phyloP scores from a whole-genome alignment of 768 basidiomycete genomes.

The Lactarius hengduanensis region DNA sequence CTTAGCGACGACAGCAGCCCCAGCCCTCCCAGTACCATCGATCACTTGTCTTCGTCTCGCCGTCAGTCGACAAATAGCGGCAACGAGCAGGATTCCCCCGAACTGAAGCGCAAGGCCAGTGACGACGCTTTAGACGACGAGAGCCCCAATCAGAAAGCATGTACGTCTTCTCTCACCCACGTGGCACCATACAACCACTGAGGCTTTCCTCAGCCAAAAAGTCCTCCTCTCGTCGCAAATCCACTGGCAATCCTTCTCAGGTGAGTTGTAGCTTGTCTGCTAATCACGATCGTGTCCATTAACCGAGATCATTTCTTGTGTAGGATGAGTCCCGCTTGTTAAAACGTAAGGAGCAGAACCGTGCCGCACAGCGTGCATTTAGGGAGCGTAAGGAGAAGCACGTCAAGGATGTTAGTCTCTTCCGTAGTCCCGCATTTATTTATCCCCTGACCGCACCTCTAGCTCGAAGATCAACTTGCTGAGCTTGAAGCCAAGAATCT shows the following conservation, averaged over 20 bases:
- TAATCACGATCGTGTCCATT: background rate
- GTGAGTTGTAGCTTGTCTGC: constrained; percentile 31
- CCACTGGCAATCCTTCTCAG: constrained; percentile 38
- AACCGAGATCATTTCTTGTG: constrained; percentile 13
- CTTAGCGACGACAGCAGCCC: constrained; percentile 75
- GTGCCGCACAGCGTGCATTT: constrained; percentile 96
- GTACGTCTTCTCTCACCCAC: constrained; percentile 45
- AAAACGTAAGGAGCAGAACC: constrained; percentile 96
- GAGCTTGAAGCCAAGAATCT: constrained; percentile 83
- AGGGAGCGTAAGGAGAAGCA: constrained; percentile 96
- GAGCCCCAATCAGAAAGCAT: constrained; percentile 64
- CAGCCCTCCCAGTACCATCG: constrained; percentile 58
- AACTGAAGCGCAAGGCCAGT: constrained; percentile 77
- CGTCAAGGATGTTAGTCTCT: constrained; percentile 82
- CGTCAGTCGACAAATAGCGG: constrained; percentile 35
- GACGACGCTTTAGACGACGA: constrained; percentile 55
- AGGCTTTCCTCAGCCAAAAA: constrained; percentile 29
- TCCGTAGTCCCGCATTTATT: constrained; percentile 9
- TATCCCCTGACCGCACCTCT: constrained; percentile 5
- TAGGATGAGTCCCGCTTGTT: constrained; percentile 72
- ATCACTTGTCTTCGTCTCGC: constrained; percentile 36
- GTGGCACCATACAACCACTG: background rate
- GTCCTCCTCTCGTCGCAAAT: constrained; percentile 39
- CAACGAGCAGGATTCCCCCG: constrained; percentile 46
- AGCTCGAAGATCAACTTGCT: constrained; percentile 92